Evolutionary conservation across 2,329 filamentous ascomycete species (phyloP).

Genomic region (Beauveria varroae): DNA sequence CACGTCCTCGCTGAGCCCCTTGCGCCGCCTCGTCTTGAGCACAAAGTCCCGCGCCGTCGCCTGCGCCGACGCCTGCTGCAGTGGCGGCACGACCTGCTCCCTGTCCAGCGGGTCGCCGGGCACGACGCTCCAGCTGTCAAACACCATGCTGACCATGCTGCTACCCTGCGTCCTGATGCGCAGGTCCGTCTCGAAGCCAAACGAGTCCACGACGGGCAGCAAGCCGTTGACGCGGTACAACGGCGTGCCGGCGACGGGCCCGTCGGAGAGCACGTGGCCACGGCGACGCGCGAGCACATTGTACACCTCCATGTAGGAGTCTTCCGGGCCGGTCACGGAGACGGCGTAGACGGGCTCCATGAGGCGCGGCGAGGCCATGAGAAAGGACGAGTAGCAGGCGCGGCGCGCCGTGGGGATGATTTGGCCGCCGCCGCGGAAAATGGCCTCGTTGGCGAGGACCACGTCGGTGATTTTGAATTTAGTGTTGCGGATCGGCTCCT

Average conservation of each 20-base stretch:
- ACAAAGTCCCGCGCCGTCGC: conserved; percentile 93
- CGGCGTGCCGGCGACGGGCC: conserved; percentile 87
- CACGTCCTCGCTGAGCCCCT: conserved; percentile 92
- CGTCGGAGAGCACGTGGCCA: conserved; percentile 91
- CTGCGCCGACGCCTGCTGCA: conserved; percentile 83
- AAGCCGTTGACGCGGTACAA: conserved; percentile 87
- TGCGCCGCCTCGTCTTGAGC: conserved; percentile 86
- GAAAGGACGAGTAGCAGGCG: conserved; percentile 90
- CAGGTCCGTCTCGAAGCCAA: conserved; percentile 96
- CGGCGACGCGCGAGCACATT: conserved; percentile 82
- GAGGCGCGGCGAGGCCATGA: conserved; percentile 91
- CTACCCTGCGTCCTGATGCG: conserved; percentile 93
- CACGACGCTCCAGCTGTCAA: conserved; percentile 93
- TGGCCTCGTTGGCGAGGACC: conserved; percentile 77
- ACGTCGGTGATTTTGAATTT: conserved; percentile 96
- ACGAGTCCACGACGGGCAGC: conserved; percentile 92
- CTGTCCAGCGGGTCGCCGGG: conserved; percentile 92
- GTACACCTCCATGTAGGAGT: conserved; percentile 82
- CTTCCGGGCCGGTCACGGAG: conserved; percentile 85
- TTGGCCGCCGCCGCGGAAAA: conserved; percentile 91
- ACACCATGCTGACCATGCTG: conserved; percentile 83
- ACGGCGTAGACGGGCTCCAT: conserved; percentile 97
- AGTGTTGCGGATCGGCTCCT: conserved; percentile 97
- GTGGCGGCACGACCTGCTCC: conserved; percentile 69
- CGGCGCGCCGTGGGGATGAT: conserved; percentile 93